A percentile compares a stretch with the other conserved stretches of the same genome.
These are phyloP conservation scores for Acrocalymma vagum DNA, from an alignment of 2,329 filamentous ascomycete genomes.

Conservation along the genomic window DNA sequence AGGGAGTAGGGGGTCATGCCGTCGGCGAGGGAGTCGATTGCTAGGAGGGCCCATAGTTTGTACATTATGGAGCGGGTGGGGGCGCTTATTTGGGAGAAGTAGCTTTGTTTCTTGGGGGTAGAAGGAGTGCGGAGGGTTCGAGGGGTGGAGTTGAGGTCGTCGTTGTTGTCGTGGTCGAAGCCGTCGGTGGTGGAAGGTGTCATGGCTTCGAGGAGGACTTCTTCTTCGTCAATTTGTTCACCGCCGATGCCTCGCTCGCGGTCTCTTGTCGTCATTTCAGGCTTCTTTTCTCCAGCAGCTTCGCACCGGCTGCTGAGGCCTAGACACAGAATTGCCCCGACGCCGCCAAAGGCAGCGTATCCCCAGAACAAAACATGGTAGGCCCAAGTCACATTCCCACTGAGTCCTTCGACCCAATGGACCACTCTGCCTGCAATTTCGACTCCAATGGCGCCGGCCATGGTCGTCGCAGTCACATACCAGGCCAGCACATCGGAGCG, in stretches of 20 bases:
- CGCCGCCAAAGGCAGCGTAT: conserved; percentile 52
- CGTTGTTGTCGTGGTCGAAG: conserved; percentile 35
- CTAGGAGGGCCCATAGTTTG: conserved; percentile 71
- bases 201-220: conserved; percentile 42
- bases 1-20: conserved; percentile 60
- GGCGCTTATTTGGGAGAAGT: conserved; percentile 63
- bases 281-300: conserved; percentile 37
- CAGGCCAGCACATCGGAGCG: conserved; percentile 49
- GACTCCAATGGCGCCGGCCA: conserved; percentile 45
- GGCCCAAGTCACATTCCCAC: conserved; percentile 45
- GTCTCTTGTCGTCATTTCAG: too few relatives aligned
- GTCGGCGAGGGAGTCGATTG: conserved; percentile 71
- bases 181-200: conserved; percentile 40
- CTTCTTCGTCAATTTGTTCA: conserved; percentile 38
- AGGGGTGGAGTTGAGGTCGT: conserved; percentile 23
- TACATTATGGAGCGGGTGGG: conserved; percentile 68
- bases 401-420: conserved; percentile 47
- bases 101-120: conserved; percentile 39
- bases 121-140: not conserved
- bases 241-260: conserved; percentile 24
- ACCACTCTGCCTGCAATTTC: conserved; percentile 51
- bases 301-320: conserved; percentile 53
- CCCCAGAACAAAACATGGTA: conserved; percentile 54
- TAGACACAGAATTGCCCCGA: conserved; percentile 50
- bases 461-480: conserved; percentile 48